phyloP scores from a whole-genome alignment of 768 basidiomycete species.

The Sporobolomyces phaffii region DNA sequence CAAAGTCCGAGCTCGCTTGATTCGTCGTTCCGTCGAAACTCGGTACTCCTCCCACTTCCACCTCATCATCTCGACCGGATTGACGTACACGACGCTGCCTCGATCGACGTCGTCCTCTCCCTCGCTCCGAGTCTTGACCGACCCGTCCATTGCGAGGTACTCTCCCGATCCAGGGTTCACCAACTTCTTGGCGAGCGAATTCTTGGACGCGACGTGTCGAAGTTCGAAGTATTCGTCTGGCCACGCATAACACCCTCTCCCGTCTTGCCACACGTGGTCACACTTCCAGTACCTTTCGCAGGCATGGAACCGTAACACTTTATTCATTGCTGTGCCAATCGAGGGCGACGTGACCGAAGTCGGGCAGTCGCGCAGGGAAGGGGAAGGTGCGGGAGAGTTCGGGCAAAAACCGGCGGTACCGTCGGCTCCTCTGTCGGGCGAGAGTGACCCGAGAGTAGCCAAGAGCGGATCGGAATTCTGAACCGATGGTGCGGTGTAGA shows the following conservation, averaged over 20 bases:
- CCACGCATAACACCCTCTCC: slow-evolving; percentile 31
- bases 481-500: slow-evolving; percentile 52
- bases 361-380: neutral
- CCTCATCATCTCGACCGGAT: slow-evolving; percentile 68
- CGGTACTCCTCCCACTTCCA: slow-evolving; percentile 56
- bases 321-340: slow-evolving; percentile 6
- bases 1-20: slow-evolving; percentile 34
- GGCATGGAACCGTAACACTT: slow-evolving; percentile 67
- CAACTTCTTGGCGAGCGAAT: slow-evolving; percentile 12
- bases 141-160: neutral
- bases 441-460: slow-evolving; percentile 48
- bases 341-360: slow-evolving; percentile 31
- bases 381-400: neutral
- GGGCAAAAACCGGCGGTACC: too few species aligned
- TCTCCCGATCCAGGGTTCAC: slow-evolving; percentile 15
- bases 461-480: slow-evolving; percentile 54
- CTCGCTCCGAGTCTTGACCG: neutral
- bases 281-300: slow-evolving; percentile 62
- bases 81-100: slow-evolving; percentile 65
- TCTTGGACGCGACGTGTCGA: neutral
- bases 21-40: too few species aligned
- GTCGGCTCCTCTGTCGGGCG: neutral
- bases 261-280: slow-evolving; percentile 34
- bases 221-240: neutral
- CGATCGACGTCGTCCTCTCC: slow-evolving; percentile 47